These are phyloP conservation scores for Phytophthora syringae DNA, from an alignment of 352 stramenopile genomes.

Conservation along the genomic window DNA sequence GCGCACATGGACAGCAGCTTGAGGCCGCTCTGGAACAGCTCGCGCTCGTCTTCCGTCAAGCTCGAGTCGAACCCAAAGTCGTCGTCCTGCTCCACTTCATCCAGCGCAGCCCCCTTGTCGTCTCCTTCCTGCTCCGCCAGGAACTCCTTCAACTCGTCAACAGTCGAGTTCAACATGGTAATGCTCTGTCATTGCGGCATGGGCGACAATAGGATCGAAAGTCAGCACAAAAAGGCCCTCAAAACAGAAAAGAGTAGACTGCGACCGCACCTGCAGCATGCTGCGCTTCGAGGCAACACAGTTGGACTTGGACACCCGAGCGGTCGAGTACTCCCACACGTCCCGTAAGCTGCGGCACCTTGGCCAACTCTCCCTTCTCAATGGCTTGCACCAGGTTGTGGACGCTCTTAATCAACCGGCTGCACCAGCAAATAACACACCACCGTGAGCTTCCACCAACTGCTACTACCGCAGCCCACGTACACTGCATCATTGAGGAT, in stretches of 20 bases:
- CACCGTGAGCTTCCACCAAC: constrained; percentile 1
- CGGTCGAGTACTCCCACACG: constrained; percentile 85
- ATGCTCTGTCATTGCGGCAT: constrained; percentile 60
- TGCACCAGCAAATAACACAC: constrained; percentile 27
- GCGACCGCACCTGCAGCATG: constrained; percentile 75
- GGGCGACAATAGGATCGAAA: neutral
- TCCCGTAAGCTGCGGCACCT: constrained; percentile 77
- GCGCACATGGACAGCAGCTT: constrained; percentile 79
- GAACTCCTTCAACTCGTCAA: constrained; percentile 83
- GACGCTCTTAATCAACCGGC: constrained; percentile 80
- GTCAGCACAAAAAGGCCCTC: neutral
- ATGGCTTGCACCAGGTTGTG: constrained; percentile 57
- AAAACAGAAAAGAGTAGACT: neutral
- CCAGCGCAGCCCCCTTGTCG: constrained; percentile 27
- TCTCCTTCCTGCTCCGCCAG: constrained; percentile 57
- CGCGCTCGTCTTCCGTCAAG: constrained; percentile 69
- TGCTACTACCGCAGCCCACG: neutral
- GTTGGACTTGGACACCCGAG: constrained; percentile 84
- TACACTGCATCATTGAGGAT: constrained; percentile 76
- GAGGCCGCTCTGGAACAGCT: constrained; percentile 68
- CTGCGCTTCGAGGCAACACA: constrained; percentile 85
- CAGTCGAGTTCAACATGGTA: constrained; percentile 81
- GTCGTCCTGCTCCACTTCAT: constrained; percentile 72
- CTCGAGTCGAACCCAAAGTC: constrained; percentile 83
- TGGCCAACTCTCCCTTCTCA: constrained; percentile 50